A percentile compares a stretch with the other conserved stretches of the same genome.
Evolutionary conservation across 148 eudicot genomes (phyloP).

Genomic region (Beta vulgaris): DNA sequence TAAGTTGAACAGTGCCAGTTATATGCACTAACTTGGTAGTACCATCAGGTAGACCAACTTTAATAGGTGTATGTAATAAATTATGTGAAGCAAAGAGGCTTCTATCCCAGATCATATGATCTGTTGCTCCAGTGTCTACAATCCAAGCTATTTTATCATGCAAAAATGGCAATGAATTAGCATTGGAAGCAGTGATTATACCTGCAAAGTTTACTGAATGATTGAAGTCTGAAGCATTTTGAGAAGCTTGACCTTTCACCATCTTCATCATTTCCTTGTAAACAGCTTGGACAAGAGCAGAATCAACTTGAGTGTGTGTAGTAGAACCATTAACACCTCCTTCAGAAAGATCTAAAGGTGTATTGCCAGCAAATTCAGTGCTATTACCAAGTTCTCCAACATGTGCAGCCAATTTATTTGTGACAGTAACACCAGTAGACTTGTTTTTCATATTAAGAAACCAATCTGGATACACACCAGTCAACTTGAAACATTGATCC

Average conservation of each 20-base stretch:
- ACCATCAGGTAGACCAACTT: not conserved
- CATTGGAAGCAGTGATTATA: not conserved
- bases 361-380: too few relatives aligned
- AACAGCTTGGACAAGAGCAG: not conserved
- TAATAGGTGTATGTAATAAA: too few relatives aligned
- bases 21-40: not conserved
- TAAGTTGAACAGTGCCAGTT: not conserved
- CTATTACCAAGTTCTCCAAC: too few relatives aligned
- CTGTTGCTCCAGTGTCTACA: not conserved
- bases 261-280: too few relatives aligned
- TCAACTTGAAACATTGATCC: not conserved
- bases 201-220: not conserved
- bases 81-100: accelerated
- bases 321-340: too few relatives aligned
- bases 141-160: not conserved
- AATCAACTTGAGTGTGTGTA: not conserved
- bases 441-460: not conserved
- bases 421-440: too few relatives aligned
- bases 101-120: conserved; percentile 4
- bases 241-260: too few relatives aligned
- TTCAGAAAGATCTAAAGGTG: too few relatives aligned
- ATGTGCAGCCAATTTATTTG: too few relatives aligned
- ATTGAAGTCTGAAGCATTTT: not conserved
- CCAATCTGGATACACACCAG: not conserved
- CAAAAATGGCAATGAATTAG: not conserved